Evolutionary conservation across 352 stramenopile species (phyloP).

Genomic region (Pythium aphanidermatum): DNA sequence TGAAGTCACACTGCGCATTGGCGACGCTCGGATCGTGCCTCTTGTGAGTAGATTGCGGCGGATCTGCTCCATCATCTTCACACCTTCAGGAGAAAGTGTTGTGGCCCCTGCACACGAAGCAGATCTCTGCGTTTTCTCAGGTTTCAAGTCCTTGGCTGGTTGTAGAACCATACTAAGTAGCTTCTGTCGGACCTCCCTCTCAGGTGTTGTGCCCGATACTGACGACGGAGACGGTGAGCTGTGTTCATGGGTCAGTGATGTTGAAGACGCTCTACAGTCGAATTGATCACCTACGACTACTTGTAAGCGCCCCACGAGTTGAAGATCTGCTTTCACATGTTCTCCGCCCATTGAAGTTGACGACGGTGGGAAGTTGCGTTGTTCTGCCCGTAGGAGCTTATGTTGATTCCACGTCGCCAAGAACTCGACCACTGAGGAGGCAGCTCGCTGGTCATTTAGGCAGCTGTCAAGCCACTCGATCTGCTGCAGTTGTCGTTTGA

Average conservation of each 20-base stretch:
- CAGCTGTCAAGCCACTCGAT: slow-evolving; percentile 69
- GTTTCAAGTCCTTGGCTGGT: background rate
- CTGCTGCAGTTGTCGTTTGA: slow-evolving; percentile 54
- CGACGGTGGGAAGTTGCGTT: slow-evolving; percentile 53
- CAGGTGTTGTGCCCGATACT: slow-evolving; percentile 3
- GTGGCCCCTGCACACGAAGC: background rate
- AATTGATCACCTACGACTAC: slow-evolving; percentile 24
- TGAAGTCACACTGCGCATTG: background rate
- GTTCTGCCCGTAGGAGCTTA: slow-evolving; percentile 53
- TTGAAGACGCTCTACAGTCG: slow-evolving; percentile 7
- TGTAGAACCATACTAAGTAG: slow-evolving; percentile 19
- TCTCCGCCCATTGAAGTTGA: slow-evolving; percentile 22
- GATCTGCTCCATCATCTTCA: slow-evolving; percentile 33
- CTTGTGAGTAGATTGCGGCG: slow-evolving; percentile 20
- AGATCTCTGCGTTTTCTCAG: background rate
- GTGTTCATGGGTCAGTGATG: background rate
- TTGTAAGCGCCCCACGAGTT: slow-evolving; percentile 50
- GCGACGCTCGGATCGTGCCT: background rate
- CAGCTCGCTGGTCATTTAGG: slow-evolving; percentile 41
- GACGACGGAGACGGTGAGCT: background rate
- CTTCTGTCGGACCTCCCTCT: slow-evolving; percentile 20
- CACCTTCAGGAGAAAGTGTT: slow-evolving; percentile 18
- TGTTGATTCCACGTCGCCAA: slow-evolving; percentile 62
- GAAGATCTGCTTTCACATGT: slow-evolving; percentile 53
- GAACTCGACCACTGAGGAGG: slow-evolving; percentile 48